Conservation (phyloP, 2,329 filamentous ascomycete genomes). For the Fusarium sororula region DNA sequence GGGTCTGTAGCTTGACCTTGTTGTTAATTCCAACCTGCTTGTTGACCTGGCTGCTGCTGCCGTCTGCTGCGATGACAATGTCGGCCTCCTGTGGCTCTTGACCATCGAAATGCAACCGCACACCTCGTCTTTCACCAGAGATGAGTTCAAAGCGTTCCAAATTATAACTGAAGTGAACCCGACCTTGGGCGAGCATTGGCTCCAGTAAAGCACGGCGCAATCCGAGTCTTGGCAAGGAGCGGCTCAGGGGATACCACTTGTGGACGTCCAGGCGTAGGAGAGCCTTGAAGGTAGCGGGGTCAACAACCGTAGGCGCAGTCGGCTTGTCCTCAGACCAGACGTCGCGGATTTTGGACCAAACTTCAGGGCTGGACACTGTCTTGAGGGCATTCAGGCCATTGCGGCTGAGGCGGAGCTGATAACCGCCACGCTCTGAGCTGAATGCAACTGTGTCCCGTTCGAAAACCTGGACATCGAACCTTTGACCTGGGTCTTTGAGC, state of each 20-base stretch:
- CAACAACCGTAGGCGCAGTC: not conserved
- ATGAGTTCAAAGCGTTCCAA: not conserved
- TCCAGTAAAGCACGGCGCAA: not conserved
- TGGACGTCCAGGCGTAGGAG: not conserved
- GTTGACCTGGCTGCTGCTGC: not conserved
- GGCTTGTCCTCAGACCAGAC: not conserved
- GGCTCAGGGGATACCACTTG: not conserved
- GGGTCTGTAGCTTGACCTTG: not conserved
- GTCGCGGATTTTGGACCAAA: not conserved
- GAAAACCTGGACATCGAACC: not conserved
- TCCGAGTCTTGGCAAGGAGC: not conserved
- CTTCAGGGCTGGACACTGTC: not conserved
- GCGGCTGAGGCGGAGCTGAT: not conserved
- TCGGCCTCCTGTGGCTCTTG: not conserved
- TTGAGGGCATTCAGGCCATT: not conserved
- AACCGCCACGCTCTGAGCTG: not conserved
- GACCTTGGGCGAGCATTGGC: not conserved
- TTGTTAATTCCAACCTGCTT: not conserved
- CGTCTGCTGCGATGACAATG: not conserved
- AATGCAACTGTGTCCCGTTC: not conserved
- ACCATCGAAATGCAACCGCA: not conserved
- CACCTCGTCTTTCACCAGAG: not conserved
- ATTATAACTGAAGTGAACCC: not conserved
- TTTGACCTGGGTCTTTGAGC: not conserved
- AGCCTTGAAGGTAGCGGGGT: not conserved